These are phyloP conservation scores for Parietaria judaica DNA, from an alignment of 306 rosid genomes.

Conservation along the genomic window DNA sequence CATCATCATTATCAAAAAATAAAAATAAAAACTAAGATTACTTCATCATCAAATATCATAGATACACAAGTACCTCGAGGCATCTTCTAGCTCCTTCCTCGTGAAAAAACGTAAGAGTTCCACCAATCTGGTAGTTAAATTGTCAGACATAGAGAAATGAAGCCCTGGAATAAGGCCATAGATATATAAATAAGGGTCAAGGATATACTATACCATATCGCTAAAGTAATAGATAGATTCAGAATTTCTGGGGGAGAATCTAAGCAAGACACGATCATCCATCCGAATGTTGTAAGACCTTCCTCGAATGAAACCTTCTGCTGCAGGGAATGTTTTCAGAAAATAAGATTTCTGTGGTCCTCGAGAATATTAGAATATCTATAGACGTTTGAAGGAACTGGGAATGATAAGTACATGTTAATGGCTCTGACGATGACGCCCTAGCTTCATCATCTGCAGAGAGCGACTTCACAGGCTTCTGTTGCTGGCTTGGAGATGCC, in stretches of 20 bases:
- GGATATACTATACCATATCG: slow-evolving; percentile 81
- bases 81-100: slow-evolving; percentile 84
- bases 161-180: neutral
- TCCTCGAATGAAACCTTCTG: slow-evolving; percentile 96
- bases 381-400: slow-evolving; percentile 15
- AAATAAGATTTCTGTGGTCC: slow-evolving; percentile 38
- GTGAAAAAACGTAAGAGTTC: slow-evolving; percentile 90
- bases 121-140: slow-evolving; percentile 62
- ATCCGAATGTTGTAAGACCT: slow-evolving; percentile 93
- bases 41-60: slow-evolving; percentile 7
- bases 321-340: slow-evolving; percentile 63
- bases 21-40: slow-evolving; percentile 6
- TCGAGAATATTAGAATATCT: neutral
- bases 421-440: slow-evolving; percentile 60
- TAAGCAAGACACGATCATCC: slow-evolving; percentile 85
- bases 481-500: slow-evolving; percentile 50
- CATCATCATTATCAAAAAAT: slow-evolving; percentile 22
- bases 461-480: slow-evolving; percentile 39
- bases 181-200: slow-evolving; percentile 8
- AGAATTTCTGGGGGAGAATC: slow-evolving; percentile 87
- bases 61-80: slow-evolving; percentile 71
- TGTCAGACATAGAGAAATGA: slow-evolving; percentile 13
- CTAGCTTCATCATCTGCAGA: slow-evolving; percentile 57
- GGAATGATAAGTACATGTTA: slow-evolving; percentile 56
- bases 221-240: slow-evolving; percentile 88